phyloP scores from a whole-genome alignment of 75 land plant genomes.

The Selaginella tamariscina region DNA sequence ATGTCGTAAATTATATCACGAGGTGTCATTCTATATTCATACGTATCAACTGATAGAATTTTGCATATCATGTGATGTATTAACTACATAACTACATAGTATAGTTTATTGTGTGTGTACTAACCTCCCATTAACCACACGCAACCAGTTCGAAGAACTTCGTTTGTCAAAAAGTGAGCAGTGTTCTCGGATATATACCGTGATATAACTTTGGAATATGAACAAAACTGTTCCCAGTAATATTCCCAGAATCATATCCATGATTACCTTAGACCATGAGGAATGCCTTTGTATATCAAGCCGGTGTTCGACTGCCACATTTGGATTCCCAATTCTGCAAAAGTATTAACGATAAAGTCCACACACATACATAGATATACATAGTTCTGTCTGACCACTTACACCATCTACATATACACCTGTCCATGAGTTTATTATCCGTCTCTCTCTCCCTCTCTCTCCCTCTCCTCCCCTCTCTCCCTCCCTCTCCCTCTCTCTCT shows the following conservation, averaged over 20 bases:
- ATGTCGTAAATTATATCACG: too few species aligned
- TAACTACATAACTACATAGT: too few species aligned
- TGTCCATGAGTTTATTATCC: background rate
- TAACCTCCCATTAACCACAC: slow-evolving; percentile 99
- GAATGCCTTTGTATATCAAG: slow-evolving; percentile 46
- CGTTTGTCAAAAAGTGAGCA: slow-evolving; percentile 41
- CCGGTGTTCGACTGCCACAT: slow-evolving; percentile 58
- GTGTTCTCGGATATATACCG: slow-evolving; percentile 29
- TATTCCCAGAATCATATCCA: slow-evolving; percentile 64
- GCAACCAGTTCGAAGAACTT: slow-evolving; percentile 79
- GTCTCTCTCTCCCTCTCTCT: slow-evolving; percentile 11
- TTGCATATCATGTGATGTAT: too few species aligned
- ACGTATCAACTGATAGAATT: too few species aligned
- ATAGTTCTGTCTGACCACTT: background rate
- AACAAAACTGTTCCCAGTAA: slow-evolving; percentile 47
- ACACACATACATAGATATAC: background rate
- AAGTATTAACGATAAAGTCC: background rate
- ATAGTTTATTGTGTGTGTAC: too few species aligned
- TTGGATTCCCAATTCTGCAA: slow-evolving; percentile 51
- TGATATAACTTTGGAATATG: slow-evolving; percentile 25
- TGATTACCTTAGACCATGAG: slow-evolving; percentile 52
- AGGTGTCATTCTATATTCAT: too few species aligned
- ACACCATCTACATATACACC: background rate
- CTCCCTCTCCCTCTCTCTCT: too few species aligned
- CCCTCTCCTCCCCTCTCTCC: slow-evolving; percentile 49